A percentile compares a stretch with the other conserved stretches of the same genome.
Evolutionary conservation across 129 eudicot genomes (phyloP).

Genomic region (Artemisia annua): DNA sequence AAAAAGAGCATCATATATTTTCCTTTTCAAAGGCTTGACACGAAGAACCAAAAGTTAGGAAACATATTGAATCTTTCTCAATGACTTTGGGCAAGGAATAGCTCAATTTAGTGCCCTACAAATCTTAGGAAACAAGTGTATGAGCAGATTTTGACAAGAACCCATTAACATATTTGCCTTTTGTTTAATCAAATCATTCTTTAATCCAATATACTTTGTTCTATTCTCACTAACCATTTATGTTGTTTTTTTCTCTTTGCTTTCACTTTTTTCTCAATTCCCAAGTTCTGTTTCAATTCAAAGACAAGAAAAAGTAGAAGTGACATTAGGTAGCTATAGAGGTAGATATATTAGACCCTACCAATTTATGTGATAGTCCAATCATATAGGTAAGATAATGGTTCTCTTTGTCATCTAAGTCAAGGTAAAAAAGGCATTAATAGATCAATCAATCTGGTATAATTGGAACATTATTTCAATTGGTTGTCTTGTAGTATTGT

Average conservation of each 20-base stretch:
- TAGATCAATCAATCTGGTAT: constrained; percentile 18
- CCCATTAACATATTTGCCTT: constrained; percentile 33
- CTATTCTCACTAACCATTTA: constrained; percentile 40
- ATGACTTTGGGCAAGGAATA: constrained; percentile 37
- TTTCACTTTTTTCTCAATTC: constrained; percentile 35
- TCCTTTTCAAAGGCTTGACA: constrained; percentile 24
- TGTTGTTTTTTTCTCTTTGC: constrained; percentile 20
- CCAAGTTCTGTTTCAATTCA: constrained; percentile 28
- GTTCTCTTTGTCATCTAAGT: constrained; percentile 36
- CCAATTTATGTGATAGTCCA: constrained; percentile 32
- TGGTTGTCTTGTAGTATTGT: constrained; percentile 12
- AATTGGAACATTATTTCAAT: constrained; percentile 17
- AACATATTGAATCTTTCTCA: constrained; percentile 38
- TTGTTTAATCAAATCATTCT: constrained; percentile 39
- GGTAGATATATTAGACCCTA: constrained; percentile 28
- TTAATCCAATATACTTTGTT: constrained; percentile 37
- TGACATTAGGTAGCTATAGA: constrained; percentile 30
- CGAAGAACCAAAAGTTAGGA: constrained; percentile 26
- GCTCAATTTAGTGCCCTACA: constrained; percentile 41
- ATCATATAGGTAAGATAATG: constrained; percentile 34
- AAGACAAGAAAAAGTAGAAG: constrained; percentile 32
- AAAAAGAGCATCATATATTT: constrained; percentile 2
- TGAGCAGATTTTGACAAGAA: constrained; percentile 39
- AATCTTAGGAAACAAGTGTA: constrained; percentile 33
- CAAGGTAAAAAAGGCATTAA: constrained; percentile 24